These are phyloP conservation scores for Pseudogymnoascus sp. DNA, from an alignment of 2,329 filamentous ascomycete species.

Conservation along the genomic window DNA sequence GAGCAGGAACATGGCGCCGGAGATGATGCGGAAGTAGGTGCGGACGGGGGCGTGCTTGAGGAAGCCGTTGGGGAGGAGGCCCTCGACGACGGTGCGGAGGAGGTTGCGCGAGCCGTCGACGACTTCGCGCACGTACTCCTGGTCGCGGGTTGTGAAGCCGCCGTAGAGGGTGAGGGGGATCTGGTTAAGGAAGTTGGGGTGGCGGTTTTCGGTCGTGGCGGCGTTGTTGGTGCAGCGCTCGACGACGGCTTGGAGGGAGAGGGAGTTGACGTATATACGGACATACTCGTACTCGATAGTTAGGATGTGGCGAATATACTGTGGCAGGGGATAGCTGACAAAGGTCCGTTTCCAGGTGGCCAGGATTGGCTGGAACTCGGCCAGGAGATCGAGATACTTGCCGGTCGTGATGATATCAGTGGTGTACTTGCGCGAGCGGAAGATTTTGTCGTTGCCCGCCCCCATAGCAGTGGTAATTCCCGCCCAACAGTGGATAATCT, in stretches of 20 bases:
- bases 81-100: slow-evolving; percentile 68
- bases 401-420: slow-evolving; percentile 82
- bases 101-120: slow-evolving; percentile 70
- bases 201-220: slow-evolving; percentile 27
- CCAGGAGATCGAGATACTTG: slow-evolving; percentile 71
- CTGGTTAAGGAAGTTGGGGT: slow-evolving; percentile 50
- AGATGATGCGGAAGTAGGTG: slow-evolving; percentile 81
- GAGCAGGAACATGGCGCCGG: slow-evolving; percentile 74
- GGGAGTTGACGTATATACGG: slow-evolving; percentile 86
- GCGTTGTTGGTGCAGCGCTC: slow-evolving; percentile 81
- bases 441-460: slow-evolving; percentile 78
- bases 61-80: slow-evolving; percentile 63
- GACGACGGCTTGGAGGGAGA: slow-evolving; percentile 89
- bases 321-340: slow-evolving; percentile 62
- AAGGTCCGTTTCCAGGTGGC: slow-evolving; percentile 74
- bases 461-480: slow-evolving; percentile 91
- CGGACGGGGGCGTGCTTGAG: slow-evolving; percentile 76
- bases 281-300: slow-evolving; percentile 95
- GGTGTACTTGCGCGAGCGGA: slow-evolving; percentile 78
- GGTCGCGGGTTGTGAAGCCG: slow-evolving; percentile 56
- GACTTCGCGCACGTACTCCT: slow-evolving; percentile 67
- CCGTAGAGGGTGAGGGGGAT: slow-evolving; percentile 56
- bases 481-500: slow-evolving; percentile 81
- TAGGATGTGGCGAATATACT: slow-evolving; percentile 64
- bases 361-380: slow-evolving; percentile 72